phyloP scores from a whole-genome alignment of 805 yeast genomes.

The Saccharomycopsis vini region DNA sequence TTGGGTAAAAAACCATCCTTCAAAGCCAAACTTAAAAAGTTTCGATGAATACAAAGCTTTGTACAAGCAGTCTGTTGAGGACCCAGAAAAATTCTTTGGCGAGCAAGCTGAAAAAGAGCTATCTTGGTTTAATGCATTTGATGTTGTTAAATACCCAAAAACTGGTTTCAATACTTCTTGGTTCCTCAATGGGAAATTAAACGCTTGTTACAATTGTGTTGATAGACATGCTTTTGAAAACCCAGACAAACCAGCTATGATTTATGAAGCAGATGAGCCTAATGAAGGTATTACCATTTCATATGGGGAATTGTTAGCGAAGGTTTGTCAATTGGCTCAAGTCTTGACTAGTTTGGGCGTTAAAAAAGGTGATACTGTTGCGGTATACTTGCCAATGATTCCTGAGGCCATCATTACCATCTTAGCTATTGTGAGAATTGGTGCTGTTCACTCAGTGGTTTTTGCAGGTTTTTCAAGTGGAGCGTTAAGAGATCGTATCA shows the following conservation, averaged over 20 bases:
- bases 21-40: conserved; percentile 38
- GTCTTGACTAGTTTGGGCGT: conserved; percentile 59
- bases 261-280: conserved; percentile 78
- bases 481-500: conserved; percentile 61
- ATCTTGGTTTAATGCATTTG: conserved; percentile 46
- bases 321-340: conserved; percentile 66
- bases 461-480: conserved; percentile 80
- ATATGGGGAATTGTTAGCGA: conserved; percentile 60
- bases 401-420: conserved; percentile 70
- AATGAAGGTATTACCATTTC: conserved; percentile 53
- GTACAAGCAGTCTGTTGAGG: conserved; percentile 47
- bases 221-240: conserved; percentile 68
- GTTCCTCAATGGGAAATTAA: conserved; percentile 73
- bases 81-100: conserved; percentile 49
- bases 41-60: conserved; percentile 41
- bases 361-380: conserved; percentile 76
- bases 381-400: conserved; percentile 80
- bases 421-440: conserved; percentile 71
- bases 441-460: conserved; percentile 78
- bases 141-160: conserved; percentile 31
- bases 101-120: conserved; percentile 40
- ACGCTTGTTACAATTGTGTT: conserved; percentile 74
- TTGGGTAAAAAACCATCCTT: conserved; percentile 28
- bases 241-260: conserved; percentile 67
- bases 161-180: conserved; percentile 49